Percentiles rank a stretch among this genome's conserved stretches.
Evolutionary conservation across 2,329 filamentous ascomycete species (phyloP).

Genomic region (Drechslerella coelobrocha): DNA sequence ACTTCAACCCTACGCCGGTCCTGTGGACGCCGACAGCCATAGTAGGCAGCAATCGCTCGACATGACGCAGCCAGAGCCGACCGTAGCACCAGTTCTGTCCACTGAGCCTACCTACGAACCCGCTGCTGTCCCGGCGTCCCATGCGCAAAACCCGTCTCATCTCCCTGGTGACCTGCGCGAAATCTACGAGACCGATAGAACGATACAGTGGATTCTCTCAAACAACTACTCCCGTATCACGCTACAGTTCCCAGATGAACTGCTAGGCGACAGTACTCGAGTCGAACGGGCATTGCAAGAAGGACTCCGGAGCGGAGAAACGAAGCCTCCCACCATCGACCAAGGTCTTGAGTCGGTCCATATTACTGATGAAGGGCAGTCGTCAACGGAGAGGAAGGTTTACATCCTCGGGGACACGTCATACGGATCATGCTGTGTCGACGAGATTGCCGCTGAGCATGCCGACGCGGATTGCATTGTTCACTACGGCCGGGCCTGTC

Average conservation of each 20-base stretch:
- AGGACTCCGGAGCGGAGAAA: constrained; percentile 19
- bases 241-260: constrained; percentile 93
- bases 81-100: constrained; percentile 34
- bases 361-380: constrained; percentile 10
- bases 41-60: constrained; percentile 4
- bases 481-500: constrained; percentile 89
- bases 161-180: constrained; percentile 74
- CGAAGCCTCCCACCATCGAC: constrained; percentile 29
- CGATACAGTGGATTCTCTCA: constrained; percentile 74
- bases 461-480: constrained; percentile 88
- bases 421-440: constrained; percentile 95
- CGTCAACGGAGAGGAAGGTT: constrained; percentile 58
- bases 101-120: constrained; percentile 38
- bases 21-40: not conserved
- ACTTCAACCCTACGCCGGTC: not conserved
- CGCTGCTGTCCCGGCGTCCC: constrained; percentile 45
- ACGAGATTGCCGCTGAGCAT: constrained; percentile 95
- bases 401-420: constrained; percentile 94
- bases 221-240: constrained; percentile 78
- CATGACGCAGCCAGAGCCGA: constrained; percentile 46
- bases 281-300: constrained; percentile 59
- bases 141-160: constrained; percentile 54
- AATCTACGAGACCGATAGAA: constrained; percentile 85
- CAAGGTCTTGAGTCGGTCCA: constrained; percentile 30
- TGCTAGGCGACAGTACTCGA: constrained; percentile 87